Percentiles rank a stretch among this genome's conserved stretches.
Evolutionary conservation across 306 rosid genomes (phyloP).

Genomic region (Biancaea sappan): DNA sequence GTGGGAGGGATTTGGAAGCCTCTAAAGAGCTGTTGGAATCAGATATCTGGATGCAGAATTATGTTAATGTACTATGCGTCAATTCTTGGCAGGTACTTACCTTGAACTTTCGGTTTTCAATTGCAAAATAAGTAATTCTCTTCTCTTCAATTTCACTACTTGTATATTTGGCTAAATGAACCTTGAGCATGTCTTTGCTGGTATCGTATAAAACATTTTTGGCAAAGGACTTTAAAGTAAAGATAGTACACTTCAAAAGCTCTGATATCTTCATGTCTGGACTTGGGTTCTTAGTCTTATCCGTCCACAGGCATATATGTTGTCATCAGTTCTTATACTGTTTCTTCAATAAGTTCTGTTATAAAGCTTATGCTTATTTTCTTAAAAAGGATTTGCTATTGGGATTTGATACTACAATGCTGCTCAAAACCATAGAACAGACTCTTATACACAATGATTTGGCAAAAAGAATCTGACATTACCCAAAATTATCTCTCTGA

Average conservation of each 20-base stretch:
- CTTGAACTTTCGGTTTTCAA: constrained; percentile 23
- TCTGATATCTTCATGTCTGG: constrained; percentile 15
- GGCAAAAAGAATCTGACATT: background rate
- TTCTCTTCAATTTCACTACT: constrained; percentile 20
- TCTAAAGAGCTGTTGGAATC: constrained; percentile 46
- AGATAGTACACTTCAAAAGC: constrained; percentile 12
- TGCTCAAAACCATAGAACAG: constrained; percentile 10
- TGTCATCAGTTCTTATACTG: constrained; percentile 19
- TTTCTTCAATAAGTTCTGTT: constrained; percentile 21
- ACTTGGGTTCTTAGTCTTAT: constrained; percentile 1
- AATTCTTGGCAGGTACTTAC: constrained; percentile 91
- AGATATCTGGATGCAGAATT: constrained; percentile 74
- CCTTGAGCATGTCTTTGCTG: background rate
- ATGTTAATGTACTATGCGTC: constrained; percentile 75
- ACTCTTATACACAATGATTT: background rate
- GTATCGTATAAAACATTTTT: background rate
- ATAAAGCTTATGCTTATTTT: constrained; percentile 2
- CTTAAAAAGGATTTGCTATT: background rate
- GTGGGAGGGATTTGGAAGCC: constrained; percentile 55
- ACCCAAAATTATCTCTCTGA: background rate
- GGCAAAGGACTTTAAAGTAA: background rate
- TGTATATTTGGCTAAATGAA: constrained; percentile 21
- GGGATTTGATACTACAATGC: constrained; percentile 21
- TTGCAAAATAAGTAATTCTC: background rate
- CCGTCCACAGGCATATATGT: background rate